These are phyloP conservation scores for Leccinum cinnamomeum DNA, from an alignment of 1,284 basidiomycete species.

Conservation along the genomic window DNA sequence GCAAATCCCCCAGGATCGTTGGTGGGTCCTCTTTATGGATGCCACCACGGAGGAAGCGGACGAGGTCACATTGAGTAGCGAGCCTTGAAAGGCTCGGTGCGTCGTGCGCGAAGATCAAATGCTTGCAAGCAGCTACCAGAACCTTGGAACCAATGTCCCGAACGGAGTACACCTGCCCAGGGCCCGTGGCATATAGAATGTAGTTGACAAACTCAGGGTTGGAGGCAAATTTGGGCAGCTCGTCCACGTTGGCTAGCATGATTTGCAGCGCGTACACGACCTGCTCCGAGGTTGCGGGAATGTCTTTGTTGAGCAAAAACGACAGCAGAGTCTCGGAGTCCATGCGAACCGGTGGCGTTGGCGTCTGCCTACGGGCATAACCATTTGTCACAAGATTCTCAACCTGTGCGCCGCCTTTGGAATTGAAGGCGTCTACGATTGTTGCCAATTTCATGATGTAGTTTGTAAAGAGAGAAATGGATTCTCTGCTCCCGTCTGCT, in stretches of 20 bases:
- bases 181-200: slow-evolving; percentile 4
- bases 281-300: not conserved
- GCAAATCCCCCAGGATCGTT: not conserved
- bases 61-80: not conserved
- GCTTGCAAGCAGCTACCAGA: slow-evolving; percentile 2
- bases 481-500: not conserved
- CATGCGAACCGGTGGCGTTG: not conserved
- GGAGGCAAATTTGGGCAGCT: not conserved
- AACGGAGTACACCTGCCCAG: slow-evolving; percentile 6
- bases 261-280: slow-evolving; percentile 5
- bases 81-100: not conserved
- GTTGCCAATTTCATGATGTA: slow-evolving; percentile 5
- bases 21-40: not conserved
- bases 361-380: not conserved
- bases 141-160: not conserved
- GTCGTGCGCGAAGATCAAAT: not conserved
- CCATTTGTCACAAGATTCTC: not conserved
- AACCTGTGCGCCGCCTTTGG: not conserved
- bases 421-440: slow-evolving; percentile 1
- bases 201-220: slow-evolving; percentile 11
- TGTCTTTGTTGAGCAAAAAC: slow-evolving; percentile 7
- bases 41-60: not conserved
- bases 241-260: slow-evolving; percentile 2
- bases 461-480: slow-evolving; percentile 2
- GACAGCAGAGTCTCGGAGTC: slow-evolving; percentile 4